Conservation (phyloP, 495 filamentous ascomycete genomes). For the Hyaloscypha bicolor region DNA sequence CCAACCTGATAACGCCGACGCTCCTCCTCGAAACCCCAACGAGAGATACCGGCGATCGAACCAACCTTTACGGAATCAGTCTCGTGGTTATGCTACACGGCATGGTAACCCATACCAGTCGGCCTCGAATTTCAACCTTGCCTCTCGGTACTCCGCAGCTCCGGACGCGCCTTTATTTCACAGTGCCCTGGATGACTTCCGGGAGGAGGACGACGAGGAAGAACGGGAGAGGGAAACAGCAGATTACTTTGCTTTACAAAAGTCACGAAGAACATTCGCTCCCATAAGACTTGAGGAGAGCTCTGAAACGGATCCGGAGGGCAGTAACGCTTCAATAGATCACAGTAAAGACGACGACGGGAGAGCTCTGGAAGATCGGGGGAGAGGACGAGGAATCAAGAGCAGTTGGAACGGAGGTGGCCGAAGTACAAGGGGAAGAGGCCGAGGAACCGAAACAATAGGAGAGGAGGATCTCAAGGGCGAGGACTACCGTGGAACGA, state of each 20-base stretch:
- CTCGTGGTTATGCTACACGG: slow-evolving; percentile 27
- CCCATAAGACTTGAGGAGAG: slow-evolving; percentile 77
- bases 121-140: slow-evolving; percentile 72
- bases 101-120: slow-evolving; percentile 71
- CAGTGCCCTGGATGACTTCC: slow-evolving; percentile 73
- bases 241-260: slow-evolving; percentile 88
- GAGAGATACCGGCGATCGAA: slow-evolving; percentile 41
- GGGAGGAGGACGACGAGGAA: slow-evolving; percentile 86
- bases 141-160: slow-evolving; percentile 63
- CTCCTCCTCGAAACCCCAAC: slow-evolving; percentile 44
- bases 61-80: slow-evolving; percentile 19
- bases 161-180: slow-evolving; percentile 91
- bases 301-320: slow-evolving; percentile 75
- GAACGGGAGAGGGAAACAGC: slow-evolving; percentile 91
- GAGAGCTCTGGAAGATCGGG: slow-evolving; percentile 46
- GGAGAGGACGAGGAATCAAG: slow-evolving; percentile 54
- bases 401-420: slow-evolving; percentile 62
- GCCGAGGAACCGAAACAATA: slow-evolving; percentile 34
- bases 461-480: slow-evolving; percentile 56
- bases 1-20: slow-evolving; percentile 58
- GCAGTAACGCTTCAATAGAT: slow-evolving; percentile 54
- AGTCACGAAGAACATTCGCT: slow-evolving; percentile 85
- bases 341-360: slow-evolving; percentile 46
- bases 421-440: slow-evolving; percentile 40
- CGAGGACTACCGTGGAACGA: slow-evolving; percentile 41